phyloP scores from a whole-genome alignment of 495 filamentous ascomycete species.

The Tirmania nivea region DNA sequence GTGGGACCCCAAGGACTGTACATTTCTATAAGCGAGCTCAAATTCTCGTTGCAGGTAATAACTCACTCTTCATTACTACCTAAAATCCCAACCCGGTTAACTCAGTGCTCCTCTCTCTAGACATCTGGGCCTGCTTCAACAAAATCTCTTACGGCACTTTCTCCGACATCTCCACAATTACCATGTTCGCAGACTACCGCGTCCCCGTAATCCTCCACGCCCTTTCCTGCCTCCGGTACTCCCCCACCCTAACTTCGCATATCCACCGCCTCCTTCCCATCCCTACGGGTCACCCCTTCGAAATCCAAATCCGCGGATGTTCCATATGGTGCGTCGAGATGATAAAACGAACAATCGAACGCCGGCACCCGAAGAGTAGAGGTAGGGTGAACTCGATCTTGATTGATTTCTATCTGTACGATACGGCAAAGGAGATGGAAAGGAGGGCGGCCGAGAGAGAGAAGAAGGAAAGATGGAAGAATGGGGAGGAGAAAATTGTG shows the following conservation, averaged over 20 bases:
- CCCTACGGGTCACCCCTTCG: slow-evolving; percentile 52
- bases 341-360: slow-evolving; percentile 61
- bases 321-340: slow-evolving; percentile 90
- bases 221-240: slow-evolving; percentile 64
- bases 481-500: not conserved
- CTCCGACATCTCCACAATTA: slow-evolving; percentile 76
- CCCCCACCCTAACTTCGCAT: slow-evolving; percentile 48
- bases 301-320: slow-evolving; percentile 70
- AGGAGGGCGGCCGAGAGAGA: slow-evolving; percentile 18
- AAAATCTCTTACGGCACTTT: slow-evolving; percentile 64
- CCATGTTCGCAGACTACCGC: slow-evolving; percentile 97
- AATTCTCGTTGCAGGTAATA: slow-evolving; percentile 53
- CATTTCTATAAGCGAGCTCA: slow-evolving; percentile 84
- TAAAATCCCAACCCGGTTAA: not conserved
- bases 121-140: slow-evolving; percentile 86
- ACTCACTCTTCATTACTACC: not conserved
- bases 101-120: slow-evolving; percentile 18
- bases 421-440: slow-evolving; percentile 72
- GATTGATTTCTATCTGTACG: slow-evolving; percentile 93
- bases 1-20: slow-evolving; percentile 32
- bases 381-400: slow-evolving; percentile 31
- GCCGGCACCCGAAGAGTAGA: slow-evolving; percentile 40
- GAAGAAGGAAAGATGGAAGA: not conserved
- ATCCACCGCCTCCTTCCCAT: slow-evolving; percentile 41
- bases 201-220: slow-evolving; percentile 81